Evolutionary conservation across 73 alveolate genomes (phyloP).

Genomic region (Paramecium biaurelia): DNA sequence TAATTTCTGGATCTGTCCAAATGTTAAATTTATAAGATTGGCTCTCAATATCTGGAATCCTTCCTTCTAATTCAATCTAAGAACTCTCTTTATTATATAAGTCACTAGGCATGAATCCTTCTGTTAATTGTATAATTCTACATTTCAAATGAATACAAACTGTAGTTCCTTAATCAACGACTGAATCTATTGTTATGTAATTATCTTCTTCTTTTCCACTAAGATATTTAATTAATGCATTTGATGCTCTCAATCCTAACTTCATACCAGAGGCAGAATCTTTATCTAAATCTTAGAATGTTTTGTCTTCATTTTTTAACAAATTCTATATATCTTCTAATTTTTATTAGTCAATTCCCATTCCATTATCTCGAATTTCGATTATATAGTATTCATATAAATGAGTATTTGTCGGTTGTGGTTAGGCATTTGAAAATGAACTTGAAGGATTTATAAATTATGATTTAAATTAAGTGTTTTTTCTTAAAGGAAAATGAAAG

Average conservation of each 20-base stretch:
- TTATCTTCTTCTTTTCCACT: constrained; percentile 1
- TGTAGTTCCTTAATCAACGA: background rate
- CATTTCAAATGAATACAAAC: background rate
- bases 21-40: background rate
- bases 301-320: background rate
- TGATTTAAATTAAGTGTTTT: background rate
- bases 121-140: background rate
- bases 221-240: background rate
- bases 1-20: background rate
- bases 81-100: background rate
- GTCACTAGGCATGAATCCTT: background rate
- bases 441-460: background rate
- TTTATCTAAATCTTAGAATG: background rate
- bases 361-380: background rate
- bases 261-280: constrained; percentile 10
- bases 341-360: background rate
- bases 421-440: background rate
- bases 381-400: background rate
- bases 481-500: background rate
- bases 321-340: background rate
- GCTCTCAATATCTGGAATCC: background rate
- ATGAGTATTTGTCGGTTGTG: background rate
- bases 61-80: background rate
- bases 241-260: constrained; percentile 30
- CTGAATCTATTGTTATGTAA: background rate